Percentiles rank a stretch among this genome's conserved stretches.
Conservation (phyloP, 495 filamentous ascomycete species). For the Xylaria telfairii region DNA sequence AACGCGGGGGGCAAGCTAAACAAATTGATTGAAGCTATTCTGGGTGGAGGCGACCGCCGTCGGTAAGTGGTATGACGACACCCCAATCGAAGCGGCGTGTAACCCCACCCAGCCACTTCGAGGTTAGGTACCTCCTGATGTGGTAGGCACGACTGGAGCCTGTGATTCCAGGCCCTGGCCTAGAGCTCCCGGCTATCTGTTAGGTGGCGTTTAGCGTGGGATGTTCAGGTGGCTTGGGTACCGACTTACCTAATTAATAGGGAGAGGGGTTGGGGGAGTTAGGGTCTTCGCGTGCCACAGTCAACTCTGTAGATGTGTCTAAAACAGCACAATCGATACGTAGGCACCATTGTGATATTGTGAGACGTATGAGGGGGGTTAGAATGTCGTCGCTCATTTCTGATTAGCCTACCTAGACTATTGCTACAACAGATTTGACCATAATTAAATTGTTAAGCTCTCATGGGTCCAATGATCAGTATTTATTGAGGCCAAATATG, state of each 20-base stretch:
- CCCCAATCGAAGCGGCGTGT: neutral
- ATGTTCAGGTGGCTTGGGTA: no score
- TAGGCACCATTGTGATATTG: neutral
- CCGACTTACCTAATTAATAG: no score
- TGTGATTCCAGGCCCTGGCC: no score
- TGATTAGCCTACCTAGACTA: neutral
- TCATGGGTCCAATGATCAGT: neutral
- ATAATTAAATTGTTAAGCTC: neutral
- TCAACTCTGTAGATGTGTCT: neutral
- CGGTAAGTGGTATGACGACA: conserved; percentile 15
- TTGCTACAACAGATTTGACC: neutral
- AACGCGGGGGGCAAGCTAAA: neutral
- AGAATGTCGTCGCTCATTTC: neutral
- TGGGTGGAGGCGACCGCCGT: neutral
- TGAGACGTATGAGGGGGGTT: neutral
- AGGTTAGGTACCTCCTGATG: neutral
- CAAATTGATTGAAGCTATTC: conserved; percentile 12
- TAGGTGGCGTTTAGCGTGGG: no score
- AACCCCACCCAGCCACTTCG: no score
- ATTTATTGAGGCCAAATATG: neutral
- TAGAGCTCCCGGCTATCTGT: no score
- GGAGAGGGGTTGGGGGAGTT: neutral
- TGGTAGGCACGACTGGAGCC: neutral
- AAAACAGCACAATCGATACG: neutral
- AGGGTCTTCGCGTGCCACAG: no score